Evolutionary conservation across 106 monocot genomes (phyloP).

Genomic region (Allium sativum): DNA sequence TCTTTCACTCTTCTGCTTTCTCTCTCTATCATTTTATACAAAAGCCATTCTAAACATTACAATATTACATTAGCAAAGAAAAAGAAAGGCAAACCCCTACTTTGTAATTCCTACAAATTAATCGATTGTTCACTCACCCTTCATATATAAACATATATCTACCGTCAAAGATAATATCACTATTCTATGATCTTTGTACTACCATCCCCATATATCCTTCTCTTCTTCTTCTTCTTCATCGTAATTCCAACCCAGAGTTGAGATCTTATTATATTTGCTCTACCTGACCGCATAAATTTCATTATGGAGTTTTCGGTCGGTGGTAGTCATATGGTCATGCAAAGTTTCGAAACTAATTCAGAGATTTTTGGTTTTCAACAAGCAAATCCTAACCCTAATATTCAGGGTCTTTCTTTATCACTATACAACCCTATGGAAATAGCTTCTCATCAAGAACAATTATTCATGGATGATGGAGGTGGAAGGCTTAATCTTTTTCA

Average conservation of each 20-base stretch:
- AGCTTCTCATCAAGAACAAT: conserved; percentile 8
- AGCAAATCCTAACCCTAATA: conserved; percentile 8
- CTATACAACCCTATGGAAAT: conserved; percentile 9
- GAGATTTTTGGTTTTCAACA: conserved; percentile 14
- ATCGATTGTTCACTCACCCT: not conserved
- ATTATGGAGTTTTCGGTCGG: conserved; percentile 13
- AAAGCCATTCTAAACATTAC: conserved; percentile 11
- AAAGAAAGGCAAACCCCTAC: not conserved
- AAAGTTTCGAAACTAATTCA: conserved; percentile 9
- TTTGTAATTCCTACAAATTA: conserved; percentile 16
- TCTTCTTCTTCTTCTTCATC: not conserved
- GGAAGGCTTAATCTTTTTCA: not conserved
- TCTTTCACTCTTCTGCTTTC: conserved; percentile 5
- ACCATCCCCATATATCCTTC: not conserved
- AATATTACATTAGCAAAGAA: conserved; percentile 1
- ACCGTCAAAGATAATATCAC: no score
- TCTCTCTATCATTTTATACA: not conserved
- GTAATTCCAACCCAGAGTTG: not conserved
- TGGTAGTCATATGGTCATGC: conserved; percentile 13
- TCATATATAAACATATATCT: not conserved
- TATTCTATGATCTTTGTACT: no score
- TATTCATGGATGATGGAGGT: not conserved
- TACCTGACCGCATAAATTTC: not conserved
- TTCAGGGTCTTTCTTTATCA: conserved; percentile 17
- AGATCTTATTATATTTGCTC: no score